Conservation (phyloP, 345 rosid species). For the Arabidopsis suecica region DNA sequence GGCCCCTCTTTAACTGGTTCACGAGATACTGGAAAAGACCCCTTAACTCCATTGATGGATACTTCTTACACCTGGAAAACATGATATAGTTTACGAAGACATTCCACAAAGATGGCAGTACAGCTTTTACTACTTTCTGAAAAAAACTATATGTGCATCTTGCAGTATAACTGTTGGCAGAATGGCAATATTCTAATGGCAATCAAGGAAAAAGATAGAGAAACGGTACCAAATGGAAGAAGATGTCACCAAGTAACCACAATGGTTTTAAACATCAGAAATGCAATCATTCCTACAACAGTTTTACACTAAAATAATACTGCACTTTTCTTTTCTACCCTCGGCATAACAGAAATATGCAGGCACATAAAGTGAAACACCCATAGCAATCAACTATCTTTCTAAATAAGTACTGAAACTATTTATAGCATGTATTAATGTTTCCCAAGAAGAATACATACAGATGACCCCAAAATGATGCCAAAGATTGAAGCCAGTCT, state of each 20-base stretch:
- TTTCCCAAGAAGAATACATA: conserved; percentile 58
- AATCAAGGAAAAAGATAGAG: conserved; percentile 2
- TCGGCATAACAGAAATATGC: conserved; percentile 19
- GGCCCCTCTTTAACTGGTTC: conserved; percentile 93
- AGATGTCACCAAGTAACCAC: background rate
- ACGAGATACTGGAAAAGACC: conserved; percentile 99
- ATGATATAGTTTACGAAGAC: conserved; percentile 19
- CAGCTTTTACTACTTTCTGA: conserved; percentile 23
- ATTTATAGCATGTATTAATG: conserved; percentile 25
- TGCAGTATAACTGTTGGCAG: conserved; percentile 3
- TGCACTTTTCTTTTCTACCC: conserved; percentile 9
- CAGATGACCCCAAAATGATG: conserved; percentile 99
- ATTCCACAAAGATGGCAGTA: conserved; percentile 15
- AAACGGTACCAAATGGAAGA: background rate
- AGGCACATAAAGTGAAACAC: background rate
- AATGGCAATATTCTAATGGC: conserved; percentile 19
- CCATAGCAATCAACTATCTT: conserved; percentile 18
- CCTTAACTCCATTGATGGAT: conserved; percentile 97
- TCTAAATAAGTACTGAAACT: conserved; percentile 4
- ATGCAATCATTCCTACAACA: conserved; percentile 14
- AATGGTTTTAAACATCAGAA: conserved; percentile 25
- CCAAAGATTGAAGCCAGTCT: conserved; percentile 99
- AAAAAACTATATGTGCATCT: conserved; percentile 3
- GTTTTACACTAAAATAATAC: conserved; percentile 1
- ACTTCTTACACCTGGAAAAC: conserved; percentile 85